A percentile compares a stretch with the other conserved stretches of the same genome.
Evolutionary conservation across 2,329 filamentous ascomycete species (phyloP).

Genomic region (Fusarium sublunatum): DNA sequence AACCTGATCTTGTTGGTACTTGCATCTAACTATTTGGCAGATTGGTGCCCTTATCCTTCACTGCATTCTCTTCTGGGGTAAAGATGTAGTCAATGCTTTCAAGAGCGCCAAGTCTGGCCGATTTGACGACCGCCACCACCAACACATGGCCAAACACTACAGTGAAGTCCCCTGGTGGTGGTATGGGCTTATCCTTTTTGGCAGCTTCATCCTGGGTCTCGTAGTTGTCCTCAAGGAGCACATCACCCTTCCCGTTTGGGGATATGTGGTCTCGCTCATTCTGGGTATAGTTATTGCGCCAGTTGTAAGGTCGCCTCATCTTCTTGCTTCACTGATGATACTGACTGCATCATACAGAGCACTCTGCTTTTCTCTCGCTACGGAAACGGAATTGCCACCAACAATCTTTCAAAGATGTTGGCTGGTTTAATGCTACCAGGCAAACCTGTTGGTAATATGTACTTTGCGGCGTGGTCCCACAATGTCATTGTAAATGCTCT

Average conservation of each 20-base stretch:
- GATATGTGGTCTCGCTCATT: slow-evolving; percentile 58
- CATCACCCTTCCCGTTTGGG: slow-evolving; percentile 60
- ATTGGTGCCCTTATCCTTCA: slow-evolving; percentile 67
- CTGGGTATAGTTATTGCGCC: slow-evolving; percentile 62
- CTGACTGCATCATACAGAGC: slow-evolving; percentile 58
- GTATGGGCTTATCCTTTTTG: slow-evolving; percentile 56
- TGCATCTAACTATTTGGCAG: slow-evolving; percentile 41
- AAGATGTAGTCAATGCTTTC: slow-evolving; percentile 61
- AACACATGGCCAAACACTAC: slow-evolving; percentile 63
- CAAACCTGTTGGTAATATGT: slow-evolving; percentile 66
- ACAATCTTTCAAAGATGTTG: slow-evolving; percentile 68
- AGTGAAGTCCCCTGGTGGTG: slow-evolving; percentile 63
- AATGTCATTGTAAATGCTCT: slow-evolving; percentile 64
- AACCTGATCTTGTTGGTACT: fast-evolving
- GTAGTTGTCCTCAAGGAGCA: slow-evolving; percentile 59
- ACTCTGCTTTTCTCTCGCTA: slow-evolving; percentile 63
- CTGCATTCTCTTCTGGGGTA: slow-evolving; percentile 65
- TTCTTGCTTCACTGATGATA: fast-evolving
- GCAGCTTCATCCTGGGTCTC: slow-evolving; percentile 60
- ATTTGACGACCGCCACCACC: slow-evolving; percentile 64
- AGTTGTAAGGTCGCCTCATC: slow-evolving; percentile 51
- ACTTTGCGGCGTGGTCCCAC: slow-evolving; percentile 69
- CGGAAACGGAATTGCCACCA: slow-evolving; percentile 68
- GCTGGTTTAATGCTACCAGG: slow-evolving; percentile 63
- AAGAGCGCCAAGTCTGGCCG: slow-evolving; percentile 57